A percentile compares a stretch with the other conserved stretches of the same genome.
Conservation (phyloP, 164 flowering plant species). For the Umbellularia californica region DNA sequence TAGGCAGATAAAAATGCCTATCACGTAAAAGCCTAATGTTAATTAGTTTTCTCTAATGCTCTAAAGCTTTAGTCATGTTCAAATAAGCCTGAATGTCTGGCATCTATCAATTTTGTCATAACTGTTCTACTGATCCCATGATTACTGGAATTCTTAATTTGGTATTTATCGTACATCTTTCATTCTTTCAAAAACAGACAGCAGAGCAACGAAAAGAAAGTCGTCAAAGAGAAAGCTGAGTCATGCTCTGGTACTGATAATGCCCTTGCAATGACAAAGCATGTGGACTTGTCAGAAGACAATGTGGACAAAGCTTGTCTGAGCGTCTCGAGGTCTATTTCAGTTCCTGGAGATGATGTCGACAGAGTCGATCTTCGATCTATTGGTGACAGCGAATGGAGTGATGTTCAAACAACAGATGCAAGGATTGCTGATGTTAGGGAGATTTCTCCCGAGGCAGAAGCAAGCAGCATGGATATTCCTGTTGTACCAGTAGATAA, state of each 20-base stretch:
- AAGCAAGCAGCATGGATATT: slow-evolving; percentile 70
- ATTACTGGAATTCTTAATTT: too few species aligned
- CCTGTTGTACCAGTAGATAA: slow-evolving; percentile 55
- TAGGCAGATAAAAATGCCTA: too few species aligned
- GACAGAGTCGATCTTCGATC: slow-evolving; percentile 41
- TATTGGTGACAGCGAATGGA: slow-evolving; percentile 72
- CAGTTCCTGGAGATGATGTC: slow-evolving; percentile 27
- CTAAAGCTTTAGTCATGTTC: neutral
- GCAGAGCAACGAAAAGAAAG: slow-evolving; percentile 58
- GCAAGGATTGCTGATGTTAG: slow-evolving; percentile 72
- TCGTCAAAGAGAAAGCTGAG: slow-evolving; percentile 62
- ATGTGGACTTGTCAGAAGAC: slow-evolving; percentile 67
- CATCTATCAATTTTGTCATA: neutral
- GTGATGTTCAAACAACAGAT: slow-evolving; percentile 72
- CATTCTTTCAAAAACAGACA: slow-evolving; percentile 33
- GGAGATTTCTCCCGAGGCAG: slow-evolving; percentile 63
- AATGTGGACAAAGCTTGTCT: slow-evolving; percentile 93
- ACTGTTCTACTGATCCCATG: neutral
- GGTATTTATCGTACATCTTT: too few species aligned
- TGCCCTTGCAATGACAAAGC: slow-evolving; percentile 58
- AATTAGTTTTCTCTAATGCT: neutral
- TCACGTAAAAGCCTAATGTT: too few species aligned
- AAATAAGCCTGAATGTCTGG: neutral
- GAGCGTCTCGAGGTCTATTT: slow-evolving; percentile 49
- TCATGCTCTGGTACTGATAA: slow-evolving; percentile 42